Base-by-base conservation (phyloP, 1,139 yeast genomes). In the Kazachstania sp. region DNA sequence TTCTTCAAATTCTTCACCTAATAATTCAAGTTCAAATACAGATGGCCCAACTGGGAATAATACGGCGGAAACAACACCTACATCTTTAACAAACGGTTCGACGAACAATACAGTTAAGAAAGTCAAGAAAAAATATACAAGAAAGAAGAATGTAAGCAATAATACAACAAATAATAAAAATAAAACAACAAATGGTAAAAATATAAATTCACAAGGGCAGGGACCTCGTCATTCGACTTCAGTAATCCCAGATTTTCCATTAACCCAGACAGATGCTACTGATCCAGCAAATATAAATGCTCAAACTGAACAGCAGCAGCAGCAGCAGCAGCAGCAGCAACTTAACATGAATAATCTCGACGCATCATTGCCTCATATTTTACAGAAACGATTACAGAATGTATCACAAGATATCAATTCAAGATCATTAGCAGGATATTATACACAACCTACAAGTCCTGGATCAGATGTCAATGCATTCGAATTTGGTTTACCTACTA, bases 381-480 rank as follows among this genome's bases (percentile, higher is more conserved):
- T 60, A 46, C 62, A 59, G 47, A 54, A 55, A 39, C 43, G 59
- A 45, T 42, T 59, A 30, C 62, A 56, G 44, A 56, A 53, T 28
- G 51, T 60, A 6, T 55, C 60, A 8, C 63, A 58, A 45, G 63
- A 58, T 38, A 49, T 49, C 31, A 46, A 26, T 30, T 47, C 39
- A 32, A 49, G 61, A 34, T 56, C 61, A 5, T 47, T 58, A 16
- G 55, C 54, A 45, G 63, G 62, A 12, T 60, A 61, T 48, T 58
- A 60, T 41, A 58, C 64, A n/a, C 63, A 59, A 38, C 64, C 65
- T 6, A 58, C 63, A n/a, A 59, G 63, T 47, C 64, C 65, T 8
- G 61, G 62, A 11, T 45, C 47, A 8, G 47, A 45, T 9, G 41
- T 45, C 13, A 40, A 37, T 31, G 36, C 44, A 4, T 45, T 45